Percentiles rank a stretch among this genome's conserved stretches.
Evolutionary conservation across 2,329 filamentous ascomycete species (phyloP).

Genomic region (Claviceps sp.): DNA sequence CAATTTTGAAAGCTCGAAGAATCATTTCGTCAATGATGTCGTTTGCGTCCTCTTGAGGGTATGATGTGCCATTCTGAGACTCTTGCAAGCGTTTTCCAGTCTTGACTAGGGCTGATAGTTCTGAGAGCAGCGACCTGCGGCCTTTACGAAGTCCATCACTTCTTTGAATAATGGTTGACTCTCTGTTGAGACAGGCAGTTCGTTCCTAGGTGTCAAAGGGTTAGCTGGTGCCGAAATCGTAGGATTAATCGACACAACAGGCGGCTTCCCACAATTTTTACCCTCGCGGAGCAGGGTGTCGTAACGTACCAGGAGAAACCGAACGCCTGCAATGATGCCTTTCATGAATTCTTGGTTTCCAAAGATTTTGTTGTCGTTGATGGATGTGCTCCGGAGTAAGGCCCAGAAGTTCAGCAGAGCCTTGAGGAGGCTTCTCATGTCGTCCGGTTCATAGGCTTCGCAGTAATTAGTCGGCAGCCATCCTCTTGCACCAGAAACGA

Average conservation of each 20-base stretch:
- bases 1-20: slow-evolving; percentile 82
- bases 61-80: slow-evolving; percentile 38
- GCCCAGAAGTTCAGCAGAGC: slow-evolving; percentile 90
- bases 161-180: slow-evolving; percentile 59
- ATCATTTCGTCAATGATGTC: slow-evolving; percentile 86
- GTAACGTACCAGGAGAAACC: slow-evolving; percentile 66
- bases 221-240: slow-evolving; percentile 4
- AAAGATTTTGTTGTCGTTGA: slow-evolving; percentile 66
- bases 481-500: slow-evolving; percentile 74
- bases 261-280: not conserved
- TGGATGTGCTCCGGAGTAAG: slow-evolving; percentile 62
- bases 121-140: slow-evolving; percentile 77
- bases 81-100: slow-evolving; percentile 77
- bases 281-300: not conserved
- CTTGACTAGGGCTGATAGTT: slow-evolving; percentile 81
- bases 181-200: slow-evolving; percentile 74
- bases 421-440: slow-evolving; percentile 73
- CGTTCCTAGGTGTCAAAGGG: slow-evolving; percentile 50
- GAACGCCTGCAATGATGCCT: slow-evolving; percentile 83
- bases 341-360: slow-evolving; percentile 89
- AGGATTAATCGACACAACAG: not conserved
- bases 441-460: slow-evolving; percentile 80
- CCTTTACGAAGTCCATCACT: slow-evolving; percentile 66
- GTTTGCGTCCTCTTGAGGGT: slow-evolving; percentile 46
- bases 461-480: slow-evolving; percentile 99